A percentile compares a stretch with the other conserved stretches of the same genome.
phyloP scores from a whole-genome alignment of 2,329 filamentous ascomycete genomes.

The Lasiodiplodia theobromae region DNA sequence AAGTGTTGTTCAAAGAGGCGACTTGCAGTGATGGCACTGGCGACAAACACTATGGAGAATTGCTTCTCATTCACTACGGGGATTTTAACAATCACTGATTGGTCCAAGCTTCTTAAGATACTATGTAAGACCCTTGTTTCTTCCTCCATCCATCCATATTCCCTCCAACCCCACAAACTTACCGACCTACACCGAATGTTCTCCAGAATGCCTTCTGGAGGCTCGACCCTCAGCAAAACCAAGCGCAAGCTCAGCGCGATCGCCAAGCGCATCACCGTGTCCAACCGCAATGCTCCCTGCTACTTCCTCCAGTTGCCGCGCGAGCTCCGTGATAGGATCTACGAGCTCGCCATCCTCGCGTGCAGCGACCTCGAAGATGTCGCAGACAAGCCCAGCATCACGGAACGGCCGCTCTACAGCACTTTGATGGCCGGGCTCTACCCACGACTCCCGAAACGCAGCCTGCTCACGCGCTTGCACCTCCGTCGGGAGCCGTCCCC shows the following conservation, averaged over 20 bases:
- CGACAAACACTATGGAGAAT: background rate
- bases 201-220: background rate
- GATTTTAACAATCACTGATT: background rate
- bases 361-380: background rate
- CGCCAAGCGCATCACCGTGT: background rate
- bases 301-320: constrained; percentile 1
- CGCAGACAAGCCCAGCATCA: background rate
- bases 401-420: background rate
- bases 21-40: background rate
- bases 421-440: background rate
- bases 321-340: background rate
- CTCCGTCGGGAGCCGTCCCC: no score
- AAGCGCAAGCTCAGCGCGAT: background rate
- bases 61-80: background rate
- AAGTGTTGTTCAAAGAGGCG: background rate
- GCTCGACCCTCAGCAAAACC: background rate
- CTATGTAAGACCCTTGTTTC: background rate
- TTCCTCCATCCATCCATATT: no score
- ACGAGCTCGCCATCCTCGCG: background rate
- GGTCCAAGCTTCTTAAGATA: background rate
- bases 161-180: background rate
- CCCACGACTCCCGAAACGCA: background rate
- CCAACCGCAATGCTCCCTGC: background rate
- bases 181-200: background rate
- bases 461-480: background rate